Evolutionary conservation across 306 rosid species (phyloP).

Genomic region (Castanea sativa): DNA sequence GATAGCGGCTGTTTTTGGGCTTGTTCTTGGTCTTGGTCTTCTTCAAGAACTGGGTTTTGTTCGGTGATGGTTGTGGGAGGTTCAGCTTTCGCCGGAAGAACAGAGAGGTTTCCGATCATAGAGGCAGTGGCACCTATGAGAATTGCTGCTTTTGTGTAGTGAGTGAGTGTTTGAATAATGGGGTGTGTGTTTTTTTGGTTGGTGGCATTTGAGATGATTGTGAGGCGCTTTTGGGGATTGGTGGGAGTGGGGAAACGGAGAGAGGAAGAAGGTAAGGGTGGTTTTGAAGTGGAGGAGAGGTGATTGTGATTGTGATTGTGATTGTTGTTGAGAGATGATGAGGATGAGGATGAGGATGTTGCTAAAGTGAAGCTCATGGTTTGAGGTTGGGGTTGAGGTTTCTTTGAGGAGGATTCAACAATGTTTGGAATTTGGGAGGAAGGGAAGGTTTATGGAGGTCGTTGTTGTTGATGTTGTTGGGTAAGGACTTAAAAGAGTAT

Average conservation of each 20-base stretch:
- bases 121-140: constrained; percentile 51
- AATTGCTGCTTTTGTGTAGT: constrained; percentile 55
- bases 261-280: constrained; percentile 1
- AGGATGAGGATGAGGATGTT: constrained; percentile 27
- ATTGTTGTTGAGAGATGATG: background rate
- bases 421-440: background rate
- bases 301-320: constrained; percentile 6
- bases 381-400: background rate
- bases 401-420: background rate
- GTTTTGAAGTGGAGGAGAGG: constrained; percentile 6
- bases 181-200: constrained; percentile 9
- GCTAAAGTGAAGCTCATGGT: constrained; percentile 54
- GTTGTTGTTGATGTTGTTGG: background rate
- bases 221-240: background rate
- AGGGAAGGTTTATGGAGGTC: constrained; percentile 18
- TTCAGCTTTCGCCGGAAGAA: constrained; percentile 65
- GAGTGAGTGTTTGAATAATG: constrained; percentile 34
- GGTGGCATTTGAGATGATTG: constrained; percentile 10
- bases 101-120: constrained; percentile 37
- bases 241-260: constrained; percentile 23
- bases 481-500: too few species aligned
- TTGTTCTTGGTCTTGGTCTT: constrained; percentile 7
- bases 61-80: constrained; percentile 33
- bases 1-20: constrained; percentile 40
- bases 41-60: constrained; percentile 20